phyloP scores from a whole-genome alignment of 805 yeast species.

The Yamadazyma scolyti region DNA sequence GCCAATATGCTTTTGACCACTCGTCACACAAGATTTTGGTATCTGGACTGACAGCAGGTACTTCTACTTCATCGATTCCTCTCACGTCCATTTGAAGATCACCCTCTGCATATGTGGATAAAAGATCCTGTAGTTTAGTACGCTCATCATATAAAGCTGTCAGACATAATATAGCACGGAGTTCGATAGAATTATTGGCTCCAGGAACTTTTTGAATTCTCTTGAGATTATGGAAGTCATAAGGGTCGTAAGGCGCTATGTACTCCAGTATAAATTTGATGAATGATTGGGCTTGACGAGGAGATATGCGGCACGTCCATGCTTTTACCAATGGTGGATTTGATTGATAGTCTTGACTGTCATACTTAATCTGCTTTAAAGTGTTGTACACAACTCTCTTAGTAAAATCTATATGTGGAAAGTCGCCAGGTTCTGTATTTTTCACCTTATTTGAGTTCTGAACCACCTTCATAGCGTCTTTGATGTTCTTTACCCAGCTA shows the following conservation, averaged over 20 bases:
- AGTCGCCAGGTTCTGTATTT: conserved; percentile 3
- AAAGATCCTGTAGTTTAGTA: conserved; percentile 20
- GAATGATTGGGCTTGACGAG: conserved; percentile 28
- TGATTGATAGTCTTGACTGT: conserved; percentile 13
- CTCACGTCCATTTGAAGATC: conserved; percentile 2
- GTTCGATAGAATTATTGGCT: conserved; percentile 1
- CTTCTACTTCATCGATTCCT: conserved; percentile 20
- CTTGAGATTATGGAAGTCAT: conserved; percentile 45
- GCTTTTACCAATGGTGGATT: conserved; percentile 25
- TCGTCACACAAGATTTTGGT: conserved; percentile 60
- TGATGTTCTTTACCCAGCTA: conserved; percentile 1
- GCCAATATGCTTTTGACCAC: conserved; percentile 81
- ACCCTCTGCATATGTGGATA: conserved; percentile 7
- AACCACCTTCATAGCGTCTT: conserved; percentile 4
- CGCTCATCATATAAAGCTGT: conserved; percentile 21
- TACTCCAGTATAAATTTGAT: conserved; percentile 22
- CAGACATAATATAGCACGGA: conserved; percentile 49
- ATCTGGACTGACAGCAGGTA: conserved; percentile 65
- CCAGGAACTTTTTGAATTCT: conserved; percentile 45
- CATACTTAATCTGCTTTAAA: conserved; percentile 44
- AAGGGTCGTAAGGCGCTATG: conserved; percentile 22
- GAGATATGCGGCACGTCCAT: conserved; percentile 48
- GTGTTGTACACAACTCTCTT: conserved; percentile 42
- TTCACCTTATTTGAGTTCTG: conserved; percentile 6
- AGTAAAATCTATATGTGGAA: conserved; percentile 40